Conservation (phyloP, 164 flowering plant species). For the Vitis rotundifolia region DNA sequence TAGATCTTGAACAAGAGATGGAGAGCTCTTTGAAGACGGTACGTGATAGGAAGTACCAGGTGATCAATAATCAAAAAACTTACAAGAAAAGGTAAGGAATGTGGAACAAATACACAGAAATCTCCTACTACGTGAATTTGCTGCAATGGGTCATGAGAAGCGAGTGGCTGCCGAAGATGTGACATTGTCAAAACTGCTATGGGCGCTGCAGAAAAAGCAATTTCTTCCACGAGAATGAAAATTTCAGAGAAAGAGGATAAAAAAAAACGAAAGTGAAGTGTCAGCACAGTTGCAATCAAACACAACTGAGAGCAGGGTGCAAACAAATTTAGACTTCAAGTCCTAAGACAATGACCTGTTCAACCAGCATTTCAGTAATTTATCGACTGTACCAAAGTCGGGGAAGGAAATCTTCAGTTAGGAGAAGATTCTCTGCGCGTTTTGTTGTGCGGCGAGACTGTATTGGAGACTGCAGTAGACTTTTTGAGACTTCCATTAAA, state of each 20-base stretch:
- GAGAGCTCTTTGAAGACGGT: conserved; percentile 17
- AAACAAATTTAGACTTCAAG: conserved; percentile 11
- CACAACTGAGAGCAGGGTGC: conserved; percentile 10
- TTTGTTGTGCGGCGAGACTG: conserved; percentile 37
- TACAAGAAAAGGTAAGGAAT: too few relatives aligned
- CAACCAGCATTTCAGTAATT: conserved; percentile 39
- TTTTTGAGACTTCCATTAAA: conserved; percentile 26
- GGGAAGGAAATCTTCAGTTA: conserved; percentile 35
- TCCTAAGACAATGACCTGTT: conserved; percentile 33
- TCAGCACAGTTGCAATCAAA: conserved; percentile 8
- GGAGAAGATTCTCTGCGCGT: conserved; percentile 43
- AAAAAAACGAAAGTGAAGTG: too few relatives aligned
- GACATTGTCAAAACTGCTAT: too few relatives aligned
- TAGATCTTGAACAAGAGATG: conserved; percentile 30
- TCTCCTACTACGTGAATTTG: too few relatives aligned
- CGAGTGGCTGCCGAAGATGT: too few relatives aligned
- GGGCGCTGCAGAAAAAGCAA: too few relatives aligned
- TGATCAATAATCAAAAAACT: conserved; percentile 1
- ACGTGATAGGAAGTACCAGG: conserved; percentile 52
- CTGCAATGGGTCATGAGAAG: too few relatives aligned
- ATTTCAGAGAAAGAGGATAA: too few relatives aligned
- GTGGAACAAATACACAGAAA: too few relatives aligned
- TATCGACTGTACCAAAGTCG: conserved; percentile 46
- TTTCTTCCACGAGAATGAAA: too few relatives aligned
- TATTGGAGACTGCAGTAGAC: conserved; percentile 30